Base-by-base conservation (phyloP, 371 early-diverging fungal species). In the Rhizopus sp. region DNA sequence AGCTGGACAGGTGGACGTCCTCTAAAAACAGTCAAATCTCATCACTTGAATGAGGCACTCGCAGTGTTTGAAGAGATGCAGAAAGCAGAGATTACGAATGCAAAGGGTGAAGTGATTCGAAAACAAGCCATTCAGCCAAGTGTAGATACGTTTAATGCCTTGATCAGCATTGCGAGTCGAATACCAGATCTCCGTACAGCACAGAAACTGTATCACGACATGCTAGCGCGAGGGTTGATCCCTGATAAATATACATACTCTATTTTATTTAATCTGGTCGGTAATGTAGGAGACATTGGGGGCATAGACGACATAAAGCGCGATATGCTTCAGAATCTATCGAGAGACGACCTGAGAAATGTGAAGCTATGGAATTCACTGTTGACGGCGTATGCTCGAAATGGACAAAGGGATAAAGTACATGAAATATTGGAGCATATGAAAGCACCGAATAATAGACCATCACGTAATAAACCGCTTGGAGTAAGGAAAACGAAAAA, bases 191-290 rank as follows among this genome's bases (percentile, higher is more conserved):
- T 74, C 6, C 57, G 69, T 5, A 74, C 73, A 32, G 74, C 80
- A 10, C 76, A 80, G 44, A 74, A 70, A 17, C 59, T 80, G 12
- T 80, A 80, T 62, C 69, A 76, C 42, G 73, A 72, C 13, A 76
- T 80, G 76, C 34, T 72, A 10, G 70, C 80, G 4, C 64, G 66
- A 30, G 64, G 51, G 3, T 42, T 80, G 5, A 54, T 57, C 12
- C 73, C 80, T 0, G 75, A 80, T 32, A 57, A 30, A 6, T 69
- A 61, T 16, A 80, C 80, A 1, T 80, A 76, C 35, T 58, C 77
- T 0, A 70, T 73, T 0, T 51, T 80, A n/a, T 16, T 80, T 5
- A 38, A 64, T 29, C 60, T 70, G 3, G 64, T 80, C 68, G 72
- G 72, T 0, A 53, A 54, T 16, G 62, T 72, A 53, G 70, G 73